phyloP scores from a whole-genome alignment of 441 rosid genomes.

The Hura crepitans region DNA sequence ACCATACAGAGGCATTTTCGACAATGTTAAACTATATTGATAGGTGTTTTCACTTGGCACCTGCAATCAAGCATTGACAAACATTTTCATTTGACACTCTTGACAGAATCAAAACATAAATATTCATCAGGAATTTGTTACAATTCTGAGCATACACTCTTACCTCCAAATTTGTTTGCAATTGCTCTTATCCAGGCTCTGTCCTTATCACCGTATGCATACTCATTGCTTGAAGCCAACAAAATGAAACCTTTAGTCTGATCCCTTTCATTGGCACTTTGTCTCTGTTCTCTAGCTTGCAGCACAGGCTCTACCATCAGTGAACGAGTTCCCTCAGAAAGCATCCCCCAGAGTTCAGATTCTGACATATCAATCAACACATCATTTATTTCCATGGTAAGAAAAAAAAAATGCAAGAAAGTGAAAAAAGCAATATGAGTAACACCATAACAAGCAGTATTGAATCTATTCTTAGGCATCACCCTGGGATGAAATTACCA shows the following conservation, averaged over 20 bases:
- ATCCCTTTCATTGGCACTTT: constrained; percentile 26
- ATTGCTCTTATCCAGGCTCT: constrained; percentile 76
- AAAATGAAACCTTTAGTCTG: constrained; percentile 50
- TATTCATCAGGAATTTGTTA: constrained; percentile 14
- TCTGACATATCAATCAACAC: constrained; percentile 39
- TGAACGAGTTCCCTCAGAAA: constrained; percentile 42
- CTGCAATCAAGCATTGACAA: constrained; percentile 2
- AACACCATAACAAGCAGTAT: background rate
- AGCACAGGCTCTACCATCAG: constrained; percentile 56
- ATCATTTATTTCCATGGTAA: constrained; percentile 11
- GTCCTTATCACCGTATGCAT: constrained; percentile 69
- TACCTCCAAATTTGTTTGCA: constrained; percentile 63
- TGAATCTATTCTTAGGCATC: background rate
- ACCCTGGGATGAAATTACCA: background rate
- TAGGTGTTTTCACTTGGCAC: constrained; percentile 1
- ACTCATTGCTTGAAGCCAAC: constrained; percentile 64
- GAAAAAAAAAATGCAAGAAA: background rate
- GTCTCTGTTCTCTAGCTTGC: constrained; percentile 25
- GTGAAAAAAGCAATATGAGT: background rate
- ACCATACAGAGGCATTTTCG: too few species aligned
- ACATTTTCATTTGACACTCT: background rate
- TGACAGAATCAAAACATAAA: background rate
- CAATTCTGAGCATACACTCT: constrained; percentile 25
- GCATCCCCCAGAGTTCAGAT: constrained; percentile 50
- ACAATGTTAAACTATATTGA: background rate